Percentiles rank a stretch among this genome's conserved stretches.
phyloP scores from a whole-genome alignment of 148 eudicot genomes.

The Pharnaceum exiguum region DNA sequence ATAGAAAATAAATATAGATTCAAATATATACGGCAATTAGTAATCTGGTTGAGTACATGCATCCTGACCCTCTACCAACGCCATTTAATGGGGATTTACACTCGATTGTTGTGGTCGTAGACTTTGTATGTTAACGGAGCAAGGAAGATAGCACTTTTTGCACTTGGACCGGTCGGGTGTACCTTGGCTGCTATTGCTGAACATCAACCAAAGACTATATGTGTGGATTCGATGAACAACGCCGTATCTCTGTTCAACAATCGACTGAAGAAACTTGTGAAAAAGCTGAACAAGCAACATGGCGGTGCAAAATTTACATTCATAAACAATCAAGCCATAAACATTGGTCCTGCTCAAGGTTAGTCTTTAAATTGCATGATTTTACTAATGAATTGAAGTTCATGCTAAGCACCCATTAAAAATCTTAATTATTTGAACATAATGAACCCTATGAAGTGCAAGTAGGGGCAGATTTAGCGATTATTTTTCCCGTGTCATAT shows the following conservation, averaged over 20 bases:
- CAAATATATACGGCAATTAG: no score
- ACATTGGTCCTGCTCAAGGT: slow-evolving; percentile 8
- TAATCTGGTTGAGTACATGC: no score
- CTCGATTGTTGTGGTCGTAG: slow-evolving; percentile 3
- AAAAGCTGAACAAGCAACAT: slow-evolving; percentile 8
- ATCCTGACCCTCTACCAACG: no score
- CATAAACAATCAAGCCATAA: slow-evolving; percentile 6
- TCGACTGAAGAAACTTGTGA: slow-evolving; percentile 3
- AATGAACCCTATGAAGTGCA: no score
- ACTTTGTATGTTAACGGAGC: slow-evolving; percentile 22
- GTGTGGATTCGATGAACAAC: slow-evolving; percentile 11
- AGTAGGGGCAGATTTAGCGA: no score
- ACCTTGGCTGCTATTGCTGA: not conserved
- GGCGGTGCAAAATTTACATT: slow-evolving; percentile 11
- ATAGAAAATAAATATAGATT: no score
- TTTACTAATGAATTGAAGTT: no score
- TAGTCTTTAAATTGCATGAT: not conserved
- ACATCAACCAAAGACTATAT: not conserved
- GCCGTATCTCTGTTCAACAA: slow-evolving; percentile 10
- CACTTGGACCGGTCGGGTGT: slow-evolving; percentile 25
- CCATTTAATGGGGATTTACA: no score
- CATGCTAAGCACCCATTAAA: no score
- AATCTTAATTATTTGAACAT: no score
- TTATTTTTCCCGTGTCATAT: no score
- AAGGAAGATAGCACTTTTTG: slow-evolving; percentile 26